phyloP scores from a whole-genome alignment of 2,329 filamentous ascomycete genomes.

The Trichoderma gracile region DNA sequence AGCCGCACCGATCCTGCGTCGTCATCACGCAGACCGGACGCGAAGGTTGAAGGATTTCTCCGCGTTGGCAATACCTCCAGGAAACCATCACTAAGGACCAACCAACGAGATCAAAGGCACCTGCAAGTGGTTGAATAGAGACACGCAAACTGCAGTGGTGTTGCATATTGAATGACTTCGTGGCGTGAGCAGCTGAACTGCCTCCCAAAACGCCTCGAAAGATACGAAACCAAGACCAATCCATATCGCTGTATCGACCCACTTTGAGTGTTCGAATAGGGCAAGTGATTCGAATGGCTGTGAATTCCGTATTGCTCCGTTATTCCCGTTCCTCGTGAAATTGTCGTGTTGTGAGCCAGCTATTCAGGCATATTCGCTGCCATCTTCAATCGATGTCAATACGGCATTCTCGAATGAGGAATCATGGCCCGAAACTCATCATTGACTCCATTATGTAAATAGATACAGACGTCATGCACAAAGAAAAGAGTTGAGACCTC shows the following conservation, averaged over 20 bases:
- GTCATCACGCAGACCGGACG: neutral
- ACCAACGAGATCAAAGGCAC: neutral
- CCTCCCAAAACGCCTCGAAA: neutral
- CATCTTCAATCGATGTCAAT: too few relatives aligned
- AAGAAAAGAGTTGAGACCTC: neutral
- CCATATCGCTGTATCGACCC: neutral
- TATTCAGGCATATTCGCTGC: neutral
- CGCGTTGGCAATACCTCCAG: neutral
- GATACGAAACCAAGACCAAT: neutral
- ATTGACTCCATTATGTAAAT: neutral
- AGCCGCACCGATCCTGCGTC: neutral
- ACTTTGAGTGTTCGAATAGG: neutral
- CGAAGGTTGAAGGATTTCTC: neutral
- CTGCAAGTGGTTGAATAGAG: fast-evolving
- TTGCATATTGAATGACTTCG: too few relatives aligned
- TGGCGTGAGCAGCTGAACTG: neutral
- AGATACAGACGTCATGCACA: neutral
- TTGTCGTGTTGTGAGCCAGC: neutral
- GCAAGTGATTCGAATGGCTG: neutral
- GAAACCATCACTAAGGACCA: neutral
- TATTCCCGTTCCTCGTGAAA: neutral
- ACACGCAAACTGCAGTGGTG: neutral
- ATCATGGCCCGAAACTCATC: neutral
- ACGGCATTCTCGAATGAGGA: too few relatives aligned
- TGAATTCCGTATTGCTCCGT: conserved; percentile 4